Conservation (phyloP, 441 rosid species). For the Isatis lusitanica region DNA sequence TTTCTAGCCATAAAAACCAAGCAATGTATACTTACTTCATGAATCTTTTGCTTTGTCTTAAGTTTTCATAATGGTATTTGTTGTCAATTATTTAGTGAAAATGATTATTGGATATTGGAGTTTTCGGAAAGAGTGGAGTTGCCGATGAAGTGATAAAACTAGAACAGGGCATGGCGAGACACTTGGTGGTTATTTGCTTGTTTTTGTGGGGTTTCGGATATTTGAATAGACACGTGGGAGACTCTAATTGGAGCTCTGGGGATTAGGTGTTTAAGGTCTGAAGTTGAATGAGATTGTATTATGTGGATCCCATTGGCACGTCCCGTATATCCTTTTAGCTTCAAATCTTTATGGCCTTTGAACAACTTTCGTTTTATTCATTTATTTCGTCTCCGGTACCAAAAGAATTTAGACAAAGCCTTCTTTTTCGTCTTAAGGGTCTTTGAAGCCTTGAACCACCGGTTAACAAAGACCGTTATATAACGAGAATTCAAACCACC, state of each 20-base stretch:
- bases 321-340: slow-evolving; percentile 13
- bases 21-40: background rate
- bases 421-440: background rate
- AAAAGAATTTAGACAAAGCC: background rate
- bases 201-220: slow-evolving; percentile 45
- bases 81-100: background rate
- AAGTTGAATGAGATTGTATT: slow-evolving; percentile 26
- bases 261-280: slow-evolving; percentile 67
- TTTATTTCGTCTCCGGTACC: background rate
- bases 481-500: background rate
- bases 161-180: slow-evolving; percentile 52
- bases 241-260: slow-evolving; percentile 35
- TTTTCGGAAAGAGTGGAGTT: slow-evolving; percentile 32
- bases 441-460: background rate
- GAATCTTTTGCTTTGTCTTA: background rate
- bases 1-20: slow-evolving; percentile 3
- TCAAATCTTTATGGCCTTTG: slow-evolving; percentile 25
- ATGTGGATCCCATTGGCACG: slow-evolving; percentile 27
- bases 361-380: background rate
- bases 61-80: background rate
- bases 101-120: background rate
- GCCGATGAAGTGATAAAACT: slow-evolving; percentile 55
- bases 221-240: slow-evolving; percentile 53
- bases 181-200: slow-evolving; percentile 48
- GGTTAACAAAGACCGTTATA: background rate